Percentiles rank a stretch among this genome's conserved stretches.
phyloP scores from a whole-genome alignment of 768 basidiomycete species.

The Sistotremastrum niveocremeum region DNA sequence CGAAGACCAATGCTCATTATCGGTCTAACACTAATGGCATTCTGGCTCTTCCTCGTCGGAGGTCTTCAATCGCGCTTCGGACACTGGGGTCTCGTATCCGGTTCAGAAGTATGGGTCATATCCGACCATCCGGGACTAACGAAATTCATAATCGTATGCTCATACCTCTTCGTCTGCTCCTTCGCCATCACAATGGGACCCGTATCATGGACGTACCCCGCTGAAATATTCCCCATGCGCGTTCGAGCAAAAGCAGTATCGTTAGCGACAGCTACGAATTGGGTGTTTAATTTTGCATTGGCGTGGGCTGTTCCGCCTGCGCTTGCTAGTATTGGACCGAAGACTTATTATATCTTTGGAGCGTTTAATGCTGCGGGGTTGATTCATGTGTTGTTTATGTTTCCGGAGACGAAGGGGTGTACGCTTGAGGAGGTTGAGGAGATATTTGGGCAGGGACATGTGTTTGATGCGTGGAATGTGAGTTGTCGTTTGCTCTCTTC shows the following conservation, averaged over 20 bases:
- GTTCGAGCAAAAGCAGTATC: constrained; percentile 50
- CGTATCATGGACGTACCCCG: constrained; percentile 49
- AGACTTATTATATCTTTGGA: constrained; percentile 68
- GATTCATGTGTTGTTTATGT: constrained; percentile 66
- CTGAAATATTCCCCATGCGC: constrained; percentile 56
- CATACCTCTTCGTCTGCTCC: constrained; percentile 60
- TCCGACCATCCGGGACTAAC: constrained; percentile 38
- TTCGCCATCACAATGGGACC: constrained; percentile 71
- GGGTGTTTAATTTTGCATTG: constrained; percentile 62
- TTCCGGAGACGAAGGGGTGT: constrained; percentile 62
- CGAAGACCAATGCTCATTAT: constrained; percentile 60
- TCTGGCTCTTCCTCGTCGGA: constrained; percentile 68
- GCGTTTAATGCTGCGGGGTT: constrained; percentile 63
- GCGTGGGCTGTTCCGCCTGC: constrained; percentile 67
- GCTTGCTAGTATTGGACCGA: constrained; percentile 53
- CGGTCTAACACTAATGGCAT: constrained; percentile 56
- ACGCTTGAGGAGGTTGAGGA: constrained; percentile 72
- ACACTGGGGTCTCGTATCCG: constrained; percentile 31
- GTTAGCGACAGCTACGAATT: constrained; percentile 26
- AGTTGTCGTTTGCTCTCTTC: too few species aligned
- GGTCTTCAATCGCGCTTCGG: constrained; percentile 59
- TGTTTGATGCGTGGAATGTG: constrained; percentile 55
- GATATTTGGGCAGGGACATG: constrained; percentile 55
- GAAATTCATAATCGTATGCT: constrained; percentile 62
- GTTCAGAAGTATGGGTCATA: constrained; percentile 44